A percentile compares a stretch with the other conserved stretches of the same genome.
These are phyloP conservation scores for Syzygium jambos DNA, from an alignment of 345 rosid species.

Conservation along the genomic window DNA sequence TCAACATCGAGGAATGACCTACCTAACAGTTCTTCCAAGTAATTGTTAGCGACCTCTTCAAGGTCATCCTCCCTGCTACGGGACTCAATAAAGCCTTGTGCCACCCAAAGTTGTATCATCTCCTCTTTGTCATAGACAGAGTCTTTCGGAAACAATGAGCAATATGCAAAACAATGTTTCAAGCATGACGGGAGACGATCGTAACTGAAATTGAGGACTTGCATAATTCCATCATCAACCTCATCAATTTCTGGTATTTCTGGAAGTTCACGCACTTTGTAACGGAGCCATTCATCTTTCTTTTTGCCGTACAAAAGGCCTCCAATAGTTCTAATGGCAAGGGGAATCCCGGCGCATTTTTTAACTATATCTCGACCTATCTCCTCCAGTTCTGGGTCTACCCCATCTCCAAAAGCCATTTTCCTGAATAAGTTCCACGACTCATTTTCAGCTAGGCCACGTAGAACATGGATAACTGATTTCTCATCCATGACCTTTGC, in stretches of 20 bases:
- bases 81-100: neutral
- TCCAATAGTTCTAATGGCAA: neutral
- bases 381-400: neutral
- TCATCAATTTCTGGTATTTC: neutral
- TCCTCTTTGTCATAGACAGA: neutral
- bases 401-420: neutral
- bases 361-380: neutral
- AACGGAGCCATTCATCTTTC: neutral
- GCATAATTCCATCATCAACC: neutral
- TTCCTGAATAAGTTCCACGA: neutral
- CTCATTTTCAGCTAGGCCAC: rapidly evolving
- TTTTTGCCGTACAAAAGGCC: neutral
- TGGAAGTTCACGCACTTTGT: neutral
- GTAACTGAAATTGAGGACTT: neutral
- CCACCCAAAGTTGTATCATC: neutral
- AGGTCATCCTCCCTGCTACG: neutral
- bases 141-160: neutral
- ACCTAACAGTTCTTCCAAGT: neutral
- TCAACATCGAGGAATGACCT: neutral
- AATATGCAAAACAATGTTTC: neutral
- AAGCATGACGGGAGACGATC: neutral
- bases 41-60: rapidly evolving
- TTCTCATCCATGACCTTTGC: rapidly evolving
- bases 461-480: neutral
- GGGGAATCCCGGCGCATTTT: neutral